Conservation (phyloP, 2,329 filamentous ascomycete species). For the Sphaerulina musiva region DNA sequence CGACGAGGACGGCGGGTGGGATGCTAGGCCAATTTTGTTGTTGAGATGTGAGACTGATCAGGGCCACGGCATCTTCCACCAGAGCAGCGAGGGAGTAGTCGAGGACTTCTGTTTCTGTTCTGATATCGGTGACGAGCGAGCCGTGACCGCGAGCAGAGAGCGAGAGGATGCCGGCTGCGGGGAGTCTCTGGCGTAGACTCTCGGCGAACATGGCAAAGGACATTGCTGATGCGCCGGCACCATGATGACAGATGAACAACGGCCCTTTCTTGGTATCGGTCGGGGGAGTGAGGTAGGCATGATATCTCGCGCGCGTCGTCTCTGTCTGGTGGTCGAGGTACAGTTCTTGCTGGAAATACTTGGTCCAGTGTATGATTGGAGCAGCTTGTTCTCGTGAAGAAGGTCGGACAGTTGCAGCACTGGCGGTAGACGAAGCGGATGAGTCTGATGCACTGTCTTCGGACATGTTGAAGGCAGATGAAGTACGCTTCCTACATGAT, state of each 20-base stretch:
- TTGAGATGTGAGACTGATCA: constrained; percentile 58
- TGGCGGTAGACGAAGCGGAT: constrained; percentile 82
- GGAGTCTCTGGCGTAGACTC: constrained; percentile 69
- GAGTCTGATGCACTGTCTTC: constrained; percentile 49
- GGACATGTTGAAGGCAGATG: not conserved
- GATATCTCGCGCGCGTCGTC: constrained; percentile 55
- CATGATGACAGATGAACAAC: constrained; percentile 89
- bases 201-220: constrained; percentile 78
- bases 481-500: too few relatives aligned
- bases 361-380: constrained; percentile 73
- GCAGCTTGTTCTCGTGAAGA: constrained; percentile 38
- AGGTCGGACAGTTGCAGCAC: constrained; percentile 50
- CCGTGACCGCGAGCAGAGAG: constrained; percentile 85
- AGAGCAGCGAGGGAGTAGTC: constrained; percentile 70
- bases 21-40: constrained; percentile 66
- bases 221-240: constrained; percentile 84
- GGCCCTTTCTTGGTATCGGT: constrained; percentile 56
- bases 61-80: constrained; percentile 62
- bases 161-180: constrained; percentile 75
- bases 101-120: constrained; percentile 37
- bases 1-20: constrained; percentile 74
- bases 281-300: constrained; percentile 83
- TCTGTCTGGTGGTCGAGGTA: constrained; percentile 52
- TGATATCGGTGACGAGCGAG: constrained; percentile 50
- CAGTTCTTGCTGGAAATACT: constrained; percentile 85